phyloP scores from a whole-genome alignment of 768 basidiomycete genomes.

The Leucosporidium creatinivorum region DNA sequence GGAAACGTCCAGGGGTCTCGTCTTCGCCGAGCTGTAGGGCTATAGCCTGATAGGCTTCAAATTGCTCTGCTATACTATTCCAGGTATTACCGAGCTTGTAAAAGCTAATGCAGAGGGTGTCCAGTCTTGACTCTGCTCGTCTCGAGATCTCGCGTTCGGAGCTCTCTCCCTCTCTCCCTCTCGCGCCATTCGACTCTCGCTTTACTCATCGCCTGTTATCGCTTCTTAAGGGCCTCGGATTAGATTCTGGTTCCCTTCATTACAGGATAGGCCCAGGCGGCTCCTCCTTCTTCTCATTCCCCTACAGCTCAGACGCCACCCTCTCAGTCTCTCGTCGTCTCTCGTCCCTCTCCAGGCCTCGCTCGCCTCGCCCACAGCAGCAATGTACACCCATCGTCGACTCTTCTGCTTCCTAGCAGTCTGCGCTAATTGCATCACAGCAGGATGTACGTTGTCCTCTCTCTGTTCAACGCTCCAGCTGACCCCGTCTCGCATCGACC shows the following conservation, averaged over 20 bases:
- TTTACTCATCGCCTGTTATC: too few relatives aligned
- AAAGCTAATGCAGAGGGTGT: too few relatives aligned
- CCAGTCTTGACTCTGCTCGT: too few relatives aligned
- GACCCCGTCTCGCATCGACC: neutral
- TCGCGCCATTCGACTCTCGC: too few relatives aligned
- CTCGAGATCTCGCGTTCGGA: too few relatives aligned
- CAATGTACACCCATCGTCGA: neutral
- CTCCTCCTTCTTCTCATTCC: neutral
- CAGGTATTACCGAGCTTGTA: too few relatives aligned
- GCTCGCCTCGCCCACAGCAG: neutral
- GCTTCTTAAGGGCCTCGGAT: neutral
- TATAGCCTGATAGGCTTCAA: too few relatives aligned
- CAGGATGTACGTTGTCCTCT: neutral
- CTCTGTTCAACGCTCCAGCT: neutral
- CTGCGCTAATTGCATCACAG: neutral
- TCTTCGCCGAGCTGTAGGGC: too few relatives aligned
- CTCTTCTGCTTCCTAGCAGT: neutral
- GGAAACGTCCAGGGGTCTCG: too few relatives aligned
- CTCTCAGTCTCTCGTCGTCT: neutral
- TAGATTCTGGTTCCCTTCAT: neutral
- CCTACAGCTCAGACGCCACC: neutral
- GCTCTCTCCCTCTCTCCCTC: too few relatives aligned
- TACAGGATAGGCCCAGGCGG: conserved; percentile 1
- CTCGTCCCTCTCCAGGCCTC: neutral
- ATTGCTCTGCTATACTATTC: too few relatives aligned